phyloP scores from a whole-genome alignment of 768 basidiomycete genomes.

The Chlorophyllum brunneum region DNA sequence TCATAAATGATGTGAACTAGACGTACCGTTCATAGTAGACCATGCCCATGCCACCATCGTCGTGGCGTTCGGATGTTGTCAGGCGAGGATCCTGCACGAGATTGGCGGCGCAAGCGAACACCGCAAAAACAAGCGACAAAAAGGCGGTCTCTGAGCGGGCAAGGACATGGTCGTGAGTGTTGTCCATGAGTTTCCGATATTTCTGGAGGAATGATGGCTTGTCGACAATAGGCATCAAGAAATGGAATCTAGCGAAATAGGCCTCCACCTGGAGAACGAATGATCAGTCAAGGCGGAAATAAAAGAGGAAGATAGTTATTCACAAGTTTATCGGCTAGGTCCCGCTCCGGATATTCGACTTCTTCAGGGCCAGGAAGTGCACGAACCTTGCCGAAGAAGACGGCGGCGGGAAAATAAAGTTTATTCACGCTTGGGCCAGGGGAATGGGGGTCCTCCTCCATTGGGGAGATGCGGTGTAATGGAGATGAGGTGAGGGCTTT shows the following conservation, averaged over 20 bases:
- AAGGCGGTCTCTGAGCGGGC: slow-evolving; percentile 69
- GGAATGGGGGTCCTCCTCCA: slow-evolving; percentile 78
- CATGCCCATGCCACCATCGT: slow-evolving; percentile 88
- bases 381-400: slow-evolving; percentile 82
- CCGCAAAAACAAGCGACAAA: slow-evolving; percentile 77
- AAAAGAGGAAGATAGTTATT: slow-evolving; percentile 26
- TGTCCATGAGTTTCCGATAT: slow-evolving; percentile 75
- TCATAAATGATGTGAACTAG: slow-evolving; percentile 11
- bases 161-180: slow-evolving; percentile 45
- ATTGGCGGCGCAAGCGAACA: slow-evolving; percentile 85
- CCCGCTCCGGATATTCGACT: slow-evolving; percentile 82
- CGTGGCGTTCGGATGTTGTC: slow-evolving; percentile 47
- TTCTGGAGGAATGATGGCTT: slow-evolving; percentile 76
- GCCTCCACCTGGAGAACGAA: slow-evolving; percentile 61
- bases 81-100: slow-evolving; percentile 74
- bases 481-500: slow-evolving; percentile 71
- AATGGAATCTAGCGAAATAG: slow-evolving; percentile 86
- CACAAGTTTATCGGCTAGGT: slow-evolving; percentile 84
- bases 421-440: slow-evolving; percentile 81
- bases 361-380: slow-evolving; percentile 82
- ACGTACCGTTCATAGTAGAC: slow-evolving; percentile 82
- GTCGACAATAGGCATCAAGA: slow-evolving; percentile 83
- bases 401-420: slow-evolving; percentile 82
- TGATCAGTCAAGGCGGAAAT: slow-evolving; percentile 13
- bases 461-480: slow-evolving; percentile 73